Conservation (phyloP, 1,139 yeast species). For the Protomyces inundatus region DNA sequence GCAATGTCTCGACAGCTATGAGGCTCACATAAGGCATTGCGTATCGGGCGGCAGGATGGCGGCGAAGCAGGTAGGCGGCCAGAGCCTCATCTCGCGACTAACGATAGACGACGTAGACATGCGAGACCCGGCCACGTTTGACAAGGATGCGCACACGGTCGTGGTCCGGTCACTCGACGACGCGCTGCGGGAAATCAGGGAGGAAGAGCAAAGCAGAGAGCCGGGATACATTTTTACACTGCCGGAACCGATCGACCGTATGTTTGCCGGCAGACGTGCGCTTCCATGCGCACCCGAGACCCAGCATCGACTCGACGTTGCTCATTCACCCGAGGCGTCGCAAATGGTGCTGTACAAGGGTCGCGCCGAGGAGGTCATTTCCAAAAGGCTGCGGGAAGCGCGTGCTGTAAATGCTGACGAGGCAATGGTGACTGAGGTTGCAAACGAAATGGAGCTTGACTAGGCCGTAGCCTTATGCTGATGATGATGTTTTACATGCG, state of each 20-base stretch:
- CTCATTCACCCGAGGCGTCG: neutral
- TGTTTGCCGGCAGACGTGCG: slow-evolving; percentile 6
- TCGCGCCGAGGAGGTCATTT: slow-evolving; percentile 6
- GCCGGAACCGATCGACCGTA: slow-evolving; percentile 16
- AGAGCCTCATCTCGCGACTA: neutral
- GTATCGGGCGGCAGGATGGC: neutral
- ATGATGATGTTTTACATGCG: slow-evolving; percentile 2
- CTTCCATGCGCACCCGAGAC: neutral
- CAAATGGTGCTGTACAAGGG: slow-evolving; percentile 17
- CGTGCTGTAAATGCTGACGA: neutral
- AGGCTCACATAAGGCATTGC: neutral
- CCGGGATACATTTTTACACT: slow-evolving; percentile 2
- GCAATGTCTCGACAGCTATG: neutral
- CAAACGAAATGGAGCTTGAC: slow-evolving; percentile 9
- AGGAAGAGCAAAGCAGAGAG: slow-evolving; percentile 7
- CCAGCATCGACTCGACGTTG: neutral
- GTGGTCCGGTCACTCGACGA: slow-evolving; percentile 24
- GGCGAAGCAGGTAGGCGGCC: neutral
- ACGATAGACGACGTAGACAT: slow-evolving; percentile 5
- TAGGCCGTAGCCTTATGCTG: neutral
- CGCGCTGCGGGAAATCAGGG: neutral
- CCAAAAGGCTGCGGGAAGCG: neutral
- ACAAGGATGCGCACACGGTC: slow-evolving; percentile 27
- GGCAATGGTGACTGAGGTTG: neutral
- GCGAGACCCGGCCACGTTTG: slow-evolving; percentile 7